Evolutionary conservation across 768 basidiomycete species (phyloP).

Genomic region (Amanita polypyramis): DNA sequence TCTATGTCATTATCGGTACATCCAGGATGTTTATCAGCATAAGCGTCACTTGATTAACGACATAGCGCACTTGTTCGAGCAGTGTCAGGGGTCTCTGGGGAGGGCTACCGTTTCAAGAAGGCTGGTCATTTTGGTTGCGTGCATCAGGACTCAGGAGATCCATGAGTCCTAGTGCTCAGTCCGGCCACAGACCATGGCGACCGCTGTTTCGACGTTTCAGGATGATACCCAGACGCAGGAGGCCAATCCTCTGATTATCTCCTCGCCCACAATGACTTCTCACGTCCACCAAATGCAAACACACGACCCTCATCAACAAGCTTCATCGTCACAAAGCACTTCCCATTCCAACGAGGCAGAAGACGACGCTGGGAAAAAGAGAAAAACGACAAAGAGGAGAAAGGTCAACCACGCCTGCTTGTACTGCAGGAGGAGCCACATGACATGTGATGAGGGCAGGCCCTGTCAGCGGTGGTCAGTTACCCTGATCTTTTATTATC

Average conservation of each 20-base stretch:
- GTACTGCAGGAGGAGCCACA: slow-evolving; percentile 87
- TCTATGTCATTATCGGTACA: too few relatives aligned
- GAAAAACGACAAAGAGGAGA: slow-evolving; percentile 53
- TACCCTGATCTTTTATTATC: slow-evolving; percentile 5
- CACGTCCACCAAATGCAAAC: background rate
- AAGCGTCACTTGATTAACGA: too few relatives aligned
- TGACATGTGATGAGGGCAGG: slow-evolving; percentile 83
- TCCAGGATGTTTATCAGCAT: too few relatives aligned
- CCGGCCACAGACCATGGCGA: slow-evolving; percentile 6
- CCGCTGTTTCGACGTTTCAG: slow-evolving; percentile 1
- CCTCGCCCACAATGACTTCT: background rate
- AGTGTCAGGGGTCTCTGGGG: too few relatives aligned
- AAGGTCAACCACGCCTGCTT: slow-evolving; percentile 92
- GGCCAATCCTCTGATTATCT: background rate
- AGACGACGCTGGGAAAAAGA: slow-evolving; percentile 32
- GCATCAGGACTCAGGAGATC: background rate
- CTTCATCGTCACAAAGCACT: background rate
- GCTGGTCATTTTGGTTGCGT: too few relatives aligned
- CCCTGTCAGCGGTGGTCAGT: slow-evolving; percentile 90
- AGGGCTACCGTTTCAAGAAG: too few relatives aligned
- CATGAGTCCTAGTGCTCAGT: background rate
- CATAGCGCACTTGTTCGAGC: too few relatives aligned
- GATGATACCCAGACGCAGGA: background rate
- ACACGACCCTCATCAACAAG: background rate
- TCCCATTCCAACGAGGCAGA: slow-evolving; percentile 12